Base-by-base conservation (phyloP, 2,329 filamentous ascomycete species). In the Colletotrichum scovillei region DNA sequence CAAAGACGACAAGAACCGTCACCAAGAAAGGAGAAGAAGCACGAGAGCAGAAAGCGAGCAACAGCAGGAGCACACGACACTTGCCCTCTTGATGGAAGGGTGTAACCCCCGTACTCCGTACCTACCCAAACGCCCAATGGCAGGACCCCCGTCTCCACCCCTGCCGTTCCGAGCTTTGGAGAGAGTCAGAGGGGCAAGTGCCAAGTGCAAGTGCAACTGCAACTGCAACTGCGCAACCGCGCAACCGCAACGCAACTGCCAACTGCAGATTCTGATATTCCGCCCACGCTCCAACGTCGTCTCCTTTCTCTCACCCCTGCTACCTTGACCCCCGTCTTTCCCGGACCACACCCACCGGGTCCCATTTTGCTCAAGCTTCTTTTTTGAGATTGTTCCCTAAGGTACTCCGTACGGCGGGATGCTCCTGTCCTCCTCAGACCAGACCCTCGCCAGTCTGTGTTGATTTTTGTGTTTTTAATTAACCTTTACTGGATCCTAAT, bases 1-100 rank as follows among this genome's bases (percentile, higher is more conserved):
- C 35, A 16, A 42, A n/a, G 4, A 49, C 42, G n/a, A 19, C 65
- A 56, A 69, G 56, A 32, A 69, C 58, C 57, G 19, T 49, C 63
- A 72, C 57, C 69, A 63, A 69, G 69, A 58, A 72, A 66, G 19
- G 30, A 59, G 64, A 58, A 72, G 65, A 38, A 59, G 42, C 42
- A 49, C 42, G 42, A 49, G 42, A 49, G 42, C 42, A 49, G 42
- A 49, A n/a, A 11, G 42, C 19, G 19, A 49, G 19, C 42, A n/a
- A n/a, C 19, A 49, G 19, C 19, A 49, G 42, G 69, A 69, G 70
- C 70, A 73, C 70, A 69, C 70, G 66, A 72, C 69, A 63, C 53
- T 16, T 19, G 19, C 32, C 11, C 11, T 35, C 9, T 14, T 16
- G 5, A 14, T 38, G 14, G 14, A 38, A 14, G 12, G 12, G 12